Evolutionary conservation across 2,329 filamentous ascomycete species (phyloP).

Genomic region (Curvularia hawaiiensis): DNA sequence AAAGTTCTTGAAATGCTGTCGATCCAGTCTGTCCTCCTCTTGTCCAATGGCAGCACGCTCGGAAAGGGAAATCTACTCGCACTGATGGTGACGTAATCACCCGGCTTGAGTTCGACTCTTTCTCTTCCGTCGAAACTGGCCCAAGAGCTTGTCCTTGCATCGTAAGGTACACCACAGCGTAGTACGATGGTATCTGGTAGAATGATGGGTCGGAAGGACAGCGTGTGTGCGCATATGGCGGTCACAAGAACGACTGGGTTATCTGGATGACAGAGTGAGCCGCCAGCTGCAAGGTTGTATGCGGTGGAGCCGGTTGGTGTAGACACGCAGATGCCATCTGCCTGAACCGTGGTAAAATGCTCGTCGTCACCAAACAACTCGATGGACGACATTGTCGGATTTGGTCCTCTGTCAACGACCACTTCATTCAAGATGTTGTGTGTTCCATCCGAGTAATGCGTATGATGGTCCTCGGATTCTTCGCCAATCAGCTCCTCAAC

Average conservation of each 20-base stretch:
- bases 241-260: slow-evolving; percentile 96
- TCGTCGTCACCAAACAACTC: slow-evolving; percentile 95
- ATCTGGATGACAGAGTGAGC: slow-evolving; percentile 91
- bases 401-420: slow-evolving; percentile 93
- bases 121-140: slow-evolving; percentile 97
- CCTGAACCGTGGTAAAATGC: slow-evolving; percentile 91
- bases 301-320: slow-evolving; percentile 95
- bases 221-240: slow-evolving; percentile 90
- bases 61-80: slow-evolving; percentile 82
- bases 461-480: slow-evolving; percentile 81
- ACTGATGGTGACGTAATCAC: slow-evolving; percentile 85
- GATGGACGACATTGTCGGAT: slow-evolving; percentile 89
- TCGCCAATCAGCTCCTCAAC: slow-evolving; percentile 91
- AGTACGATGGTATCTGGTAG: slow-evolving; percentile 95
- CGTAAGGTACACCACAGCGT: slow-evolving; percentile 91
- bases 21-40: slow-evolving; percentile 78
- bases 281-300: slow-evolving; percentile 95
- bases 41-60: slow-evolving; percentile 71
- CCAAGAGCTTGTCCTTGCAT: slow-evolving; percentile 88
- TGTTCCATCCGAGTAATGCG: slow-evolving; percentile 81
- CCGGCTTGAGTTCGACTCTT: slow-evolving; percentile 71
- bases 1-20: slow-evolving; percentile 80
- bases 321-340: slow-evolving; percentile 90
- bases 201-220: slow-evolving; percentile 96
- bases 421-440: slow-evolving; percentile 95